Conservation (phyloP, 2,329 filamentous ascomycete genomes). For the Atkinsonella hypoxylon region DNA sequence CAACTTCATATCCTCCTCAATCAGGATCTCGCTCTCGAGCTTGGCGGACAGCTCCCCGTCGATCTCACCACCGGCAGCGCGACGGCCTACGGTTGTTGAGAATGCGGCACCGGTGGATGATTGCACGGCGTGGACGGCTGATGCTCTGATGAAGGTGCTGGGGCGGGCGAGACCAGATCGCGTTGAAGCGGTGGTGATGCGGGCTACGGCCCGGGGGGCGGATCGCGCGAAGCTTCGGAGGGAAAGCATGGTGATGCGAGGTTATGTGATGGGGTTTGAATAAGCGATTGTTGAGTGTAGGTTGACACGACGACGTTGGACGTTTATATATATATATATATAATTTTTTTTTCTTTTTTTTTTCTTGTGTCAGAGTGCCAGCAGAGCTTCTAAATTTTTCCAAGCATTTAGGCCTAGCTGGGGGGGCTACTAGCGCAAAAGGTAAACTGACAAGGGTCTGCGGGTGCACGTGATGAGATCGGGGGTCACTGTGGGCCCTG, state of each 20-base stretch:
- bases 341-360: background rate
- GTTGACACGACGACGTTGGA: background rate
- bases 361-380: background rate
- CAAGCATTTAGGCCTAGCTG: background rate
- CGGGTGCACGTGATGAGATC: background rate
- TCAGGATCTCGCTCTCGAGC: slow-evolving; percentile 69
- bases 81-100: slow-evolving; percentile 31
- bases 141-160: slow-evolving; percentile 35
- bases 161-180: slow-evolving; percentile 36
- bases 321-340: too few relatives aligned
- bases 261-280: background rate
- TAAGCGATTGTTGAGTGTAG: slow-evolving; percentile 3
- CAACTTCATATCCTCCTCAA: slow-evolving; percentile 73
- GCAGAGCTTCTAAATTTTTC: slow-evolving; percentile 1
- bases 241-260: slow-evolving; percentile 49
- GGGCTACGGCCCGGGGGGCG: slow-evolving; percentile 50
- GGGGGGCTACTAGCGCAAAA: background rate
- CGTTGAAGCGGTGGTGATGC: slow-evolving; percentile 40
- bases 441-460: background rate
- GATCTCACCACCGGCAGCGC: slow-evolving; percentile 33
- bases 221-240: slow-evolving; percentile 54
- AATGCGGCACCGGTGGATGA: slow-evolving; percentile 31
- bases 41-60: slow-evolving; percentile 78
- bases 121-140: slow-evolving; percentile 19
- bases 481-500: background rate